Percentiles rank a stretch among this genome's conserved stretches.
phyloP scores from a whole-genome alignment of 257 asterid species.

The Buddleja alternifolia region DNA sequence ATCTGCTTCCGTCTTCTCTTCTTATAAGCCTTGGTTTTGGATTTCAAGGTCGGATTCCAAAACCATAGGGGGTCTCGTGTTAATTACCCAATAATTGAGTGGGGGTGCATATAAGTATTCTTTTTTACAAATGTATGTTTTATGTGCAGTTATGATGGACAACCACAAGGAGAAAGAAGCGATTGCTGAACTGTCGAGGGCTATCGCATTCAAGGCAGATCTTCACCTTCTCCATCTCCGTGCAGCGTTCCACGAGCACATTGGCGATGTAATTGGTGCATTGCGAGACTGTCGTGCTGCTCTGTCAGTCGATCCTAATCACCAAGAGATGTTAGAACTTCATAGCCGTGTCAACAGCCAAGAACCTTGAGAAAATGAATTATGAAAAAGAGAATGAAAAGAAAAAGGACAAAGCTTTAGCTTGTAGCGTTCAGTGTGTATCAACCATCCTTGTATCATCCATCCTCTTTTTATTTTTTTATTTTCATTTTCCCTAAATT shows the following conservation, averaged over 20 bases:
- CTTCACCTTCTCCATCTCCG: constrained; percentile 91
- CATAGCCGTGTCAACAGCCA: constrained; percentile 94
- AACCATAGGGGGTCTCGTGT: no score
- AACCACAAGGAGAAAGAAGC: constrained; percentile 94
- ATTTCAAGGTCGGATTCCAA: no score
- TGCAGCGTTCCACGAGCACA: constrained; percentile 96
- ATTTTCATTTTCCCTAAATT: constrained; percentile 27
- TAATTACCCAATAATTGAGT: no score
- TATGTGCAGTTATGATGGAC: constrained; percentile 89
- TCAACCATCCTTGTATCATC: constrained; percentile 33
- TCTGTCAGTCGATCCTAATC: constrained; percentile 92
- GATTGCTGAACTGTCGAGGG: constrained; percentile 84
- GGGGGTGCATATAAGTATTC: no score
- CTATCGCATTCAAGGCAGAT: constrained; percentile 94
- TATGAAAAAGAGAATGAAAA: not conserved
- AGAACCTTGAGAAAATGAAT: constrained; percentile 62
- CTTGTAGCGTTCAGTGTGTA: constrained; percentile 35
- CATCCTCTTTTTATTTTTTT: not conserved
- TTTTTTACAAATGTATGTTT: no score
- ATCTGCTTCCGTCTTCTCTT: no score
- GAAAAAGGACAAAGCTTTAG: constrained; percentile 7
- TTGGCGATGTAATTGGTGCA: constrained; percentile 83
- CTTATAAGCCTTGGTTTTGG: no score
- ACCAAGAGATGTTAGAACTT: constrained; percentile 97
- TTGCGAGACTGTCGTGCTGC: constrained; percentile 97